These are phyloP conservation scores for Omphalotus guepiniiformis DNA, from an alignment of 768 basidiomycete species.

Conservation along the genomic window DNA sequence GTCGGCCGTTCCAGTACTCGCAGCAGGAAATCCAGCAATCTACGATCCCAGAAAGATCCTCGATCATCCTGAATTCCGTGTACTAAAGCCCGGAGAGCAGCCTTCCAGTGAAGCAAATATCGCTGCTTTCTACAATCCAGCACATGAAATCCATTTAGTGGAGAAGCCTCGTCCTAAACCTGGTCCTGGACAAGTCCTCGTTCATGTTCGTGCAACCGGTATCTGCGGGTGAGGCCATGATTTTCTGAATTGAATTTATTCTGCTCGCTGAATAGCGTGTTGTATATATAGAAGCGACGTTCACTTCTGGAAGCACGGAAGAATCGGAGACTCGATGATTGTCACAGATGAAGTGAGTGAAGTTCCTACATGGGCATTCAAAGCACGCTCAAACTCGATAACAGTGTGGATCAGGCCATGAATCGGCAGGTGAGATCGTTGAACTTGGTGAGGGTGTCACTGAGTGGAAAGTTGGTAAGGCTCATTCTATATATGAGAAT, in stretches of 20 bases:
- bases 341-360: constrained; percentile 56
- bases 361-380: neutral
- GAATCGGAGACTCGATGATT: constrained; percentile 66
- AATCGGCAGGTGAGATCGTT: constrained; percentile 64
- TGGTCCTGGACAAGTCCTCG: constrained; percentile 59
- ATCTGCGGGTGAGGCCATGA: constrained; percentile 58
- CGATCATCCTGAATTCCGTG: constrained; percentile 50
- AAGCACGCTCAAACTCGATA: neutral
- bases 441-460: constrained; percentile 65
- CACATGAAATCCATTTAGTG: constrained; percentile 63
- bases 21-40: constrained; percentile 41
- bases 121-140: constrained; percentile 62
- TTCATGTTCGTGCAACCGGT: constrained; percentile 65
- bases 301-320: constrained; percentile 70
- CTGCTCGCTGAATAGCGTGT: neutral
- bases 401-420: constrained; percentile 67
- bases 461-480: constrained; percentile 55
- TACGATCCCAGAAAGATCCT: constrained; percentile 56
- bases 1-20: constrained; percentile 23
- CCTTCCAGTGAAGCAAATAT: constrained; percentile 47
- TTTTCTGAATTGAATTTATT: neutral
- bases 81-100: constrained; percentile 46
- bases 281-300: constrained; percentile 52
- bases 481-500: neutral
- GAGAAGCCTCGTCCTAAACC: constrained; percentile 57